phyloP scores from a whole-genome alignment of 2,329 filamentous ascomycete genomes.

The Penicillium sclerotigenum region DNA sequence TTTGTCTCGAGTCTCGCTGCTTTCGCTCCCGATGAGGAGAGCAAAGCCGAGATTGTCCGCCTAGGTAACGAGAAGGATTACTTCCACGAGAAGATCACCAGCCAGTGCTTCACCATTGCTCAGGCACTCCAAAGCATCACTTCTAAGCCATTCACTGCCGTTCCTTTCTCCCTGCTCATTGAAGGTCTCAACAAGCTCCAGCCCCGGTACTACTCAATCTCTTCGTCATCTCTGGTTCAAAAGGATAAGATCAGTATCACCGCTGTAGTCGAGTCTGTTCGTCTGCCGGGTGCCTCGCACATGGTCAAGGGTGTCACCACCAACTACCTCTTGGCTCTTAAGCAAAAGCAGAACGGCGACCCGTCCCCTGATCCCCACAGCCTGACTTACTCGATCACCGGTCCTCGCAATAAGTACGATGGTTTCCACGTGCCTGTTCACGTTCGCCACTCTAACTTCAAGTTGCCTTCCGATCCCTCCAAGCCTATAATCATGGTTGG shows the following conservation, averaged over 20 bases:
- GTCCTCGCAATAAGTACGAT: slow-evolving; percentile 95
- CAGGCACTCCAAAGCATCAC: slow-evolving; percentile 74
- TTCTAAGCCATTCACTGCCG: slow-evolving; percentile 72
- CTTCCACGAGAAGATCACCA: slow-evolving; percentile 80
- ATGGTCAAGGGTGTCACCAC: slow-evolving; percentile 92
- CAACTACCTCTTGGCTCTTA: slow-evolving; percentile 91
- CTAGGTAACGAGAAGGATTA: slow-evolving; percentile 93
- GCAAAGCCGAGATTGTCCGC: slow-evolving; percentile 83
- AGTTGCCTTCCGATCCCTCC: slow-evolving; percentile 88
- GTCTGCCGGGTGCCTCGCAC: slow-evolving; percentile 70
- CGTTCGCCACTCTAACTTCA: slow-evolving; percentile 98
- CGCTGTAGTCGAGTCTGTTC: slow-evolving; percentile 82
- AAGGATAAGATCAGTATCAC: slow-evolving; percentile 94
- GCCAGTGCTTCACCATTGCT: slow-evolving; percentile 83
- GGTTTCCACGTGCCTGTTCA: slow-evolving; percentile 93
- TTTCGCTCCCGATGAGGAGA: slow-evolving; percentile 80
- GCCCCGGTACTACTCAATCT: slow-evolving; percentile 98
- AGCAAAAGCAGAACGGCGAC: slow-evolving; percentile 94
- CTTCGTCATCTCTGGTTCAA: slow-evolving; percentile 90
- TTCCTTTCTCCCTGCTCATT: slow-evolving; percentile 92
- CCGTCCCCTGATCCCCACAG: slow-evolving; percentile 76
- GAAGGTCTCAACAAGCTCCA: slow-evolving; percentile 94
- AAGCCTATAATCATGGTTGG: slow-evolving; percentile 96
- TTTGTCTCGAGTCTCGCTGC: slow-evolving; percentile 82
- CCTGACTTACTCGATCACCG: slow-evolving; percentile 78